Percentiles rank a stretch among this genome's conserved stretches.
These are phyloP conservation scores for Penicillium digitatum DNA, from an alignment of 2,329 filamentous ascomycete genomes.

Conservation along the genomic window DNA sequence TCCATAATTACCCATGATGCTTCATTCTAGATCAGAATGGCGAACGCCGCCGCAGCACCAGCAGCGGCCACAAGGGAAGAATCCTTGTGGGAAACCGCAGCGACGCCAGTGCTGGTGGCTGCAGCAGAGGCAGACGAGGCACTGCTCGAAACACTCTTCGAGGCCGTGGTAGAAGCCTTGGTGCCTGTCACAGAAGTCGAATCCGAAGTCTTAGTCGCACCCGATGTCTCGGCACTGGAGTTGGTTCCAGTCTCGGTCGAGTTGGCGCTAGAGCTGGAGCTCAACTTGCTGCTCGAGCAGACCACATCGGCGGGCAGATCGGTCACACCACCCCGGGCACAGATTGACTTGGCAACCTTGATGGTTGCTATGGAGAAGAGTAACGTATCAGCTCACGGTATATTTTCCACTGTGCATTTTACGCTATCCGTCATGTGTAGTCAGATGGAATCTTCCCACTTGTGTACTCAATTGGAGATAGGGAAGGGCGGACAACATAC, in stretches of 20 bases:
- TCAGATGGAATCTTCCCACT: background rate
- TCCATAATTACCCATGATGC: background rate
- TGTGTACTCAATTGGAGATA: background rate
- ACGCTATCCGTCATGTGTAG: background rate
- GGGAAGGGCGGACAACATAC: constrained; percentile 23
- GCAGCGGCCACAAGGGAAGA: constrained; percentile 29
- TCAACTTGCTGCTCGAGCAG: constrained; percentile 19
- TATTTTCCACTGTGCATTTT: background rate
- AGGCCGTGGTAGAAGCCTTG: constrained; percentile 11
- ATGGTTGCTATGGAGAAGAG: constrained; percentile 28
- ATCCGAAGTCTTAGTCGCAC: constrained; percentile 14
- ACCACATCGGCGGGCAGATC: constrained; percentile 33
- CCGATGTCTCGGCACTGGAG: constrained; percentile 8
- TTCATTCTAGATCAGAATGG: constrained; percentile 25
- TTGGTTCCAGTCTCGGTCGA: constrained; percentile 2
- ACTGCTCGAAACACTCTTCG: background rate
- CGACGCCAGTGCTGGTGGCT: constrained; percentile 25
- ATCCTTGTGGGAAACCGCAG: constrained; percentile 23
- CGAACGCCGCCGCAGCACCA: constrained; percentile 30
- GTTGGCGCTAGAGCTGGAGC: background rate
- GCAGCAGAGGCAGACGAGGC: constrained; percentile 22
- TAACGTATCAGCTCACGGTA: background rate
- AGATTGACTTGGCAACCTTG: constrained; percentile 38
- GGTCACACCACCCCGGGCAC: constrained; percentile 36
- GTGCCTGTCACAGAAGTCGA: constrained; percentile 13